Base-by-base conservation (phyloP, 2,329 filamentous ascomycete species). In the Nothophoma quercina region DNA sequence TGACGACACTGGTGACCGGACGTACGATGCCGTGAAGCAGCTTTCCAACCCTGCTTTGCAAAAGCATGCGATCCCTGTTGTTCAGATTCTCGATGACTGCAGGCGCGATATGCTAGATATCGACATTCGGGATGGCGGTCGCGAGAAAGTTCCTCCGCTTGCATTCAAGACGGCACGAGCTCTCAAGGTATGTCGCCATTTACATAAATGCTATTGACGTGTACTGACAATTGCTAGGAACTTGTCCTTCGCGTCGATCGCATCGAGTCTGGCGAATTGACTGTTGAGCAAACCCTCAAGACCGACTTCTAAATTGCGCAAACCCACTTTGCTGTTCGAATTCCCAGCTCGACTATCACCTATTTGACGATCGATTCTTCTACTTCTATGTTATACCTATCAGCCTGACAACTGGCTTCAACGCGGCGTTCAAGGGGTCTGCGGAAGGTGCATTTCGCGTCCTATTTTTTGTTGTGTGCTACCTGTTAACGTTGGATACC, bases 151-250 rank as follows among this genome's bases (percentile, higher is more conserved):
- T 42, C 90, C 90, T 9, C 90, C 90, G 2, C 86, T 95, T 62
- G 90, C 90, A n/a, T 96, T 96, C 74, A 89, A 91, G 74, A 88
- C 93, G 69, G 91, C 89, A 6, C 83, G 89, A 54, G 89, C 92
- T 74, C 89, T 88, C 43, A 95, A 93, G 78, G 90, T 55, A 49
- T 21, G 44, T 15, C 1, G 7, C n/a, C 1, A 3, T 9, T 10
- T 9, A n/a, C 6, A 5, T 18, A 8, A 22, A 2, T 13, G 8
- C 4, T 6, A 3, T n/a, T 12, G 12, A 4, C 16, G 3, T 61
- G 18, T n/a, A 28, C n/a, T 55, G 7, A 55, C 15, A 7, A 16
- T 5, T 5, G 26, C 25, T 38, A 76, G 74, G 74, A 77, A 64
- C 70, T 77, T 16, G 72, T 76, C 38, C 68, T 76, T 22, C 72